Evolutionary conservation across 1,284 basidiomycete genomes (phyloP), one percentile per base, ranked within the genome.

Genomic region (Lentinus polychrous): DNA sequence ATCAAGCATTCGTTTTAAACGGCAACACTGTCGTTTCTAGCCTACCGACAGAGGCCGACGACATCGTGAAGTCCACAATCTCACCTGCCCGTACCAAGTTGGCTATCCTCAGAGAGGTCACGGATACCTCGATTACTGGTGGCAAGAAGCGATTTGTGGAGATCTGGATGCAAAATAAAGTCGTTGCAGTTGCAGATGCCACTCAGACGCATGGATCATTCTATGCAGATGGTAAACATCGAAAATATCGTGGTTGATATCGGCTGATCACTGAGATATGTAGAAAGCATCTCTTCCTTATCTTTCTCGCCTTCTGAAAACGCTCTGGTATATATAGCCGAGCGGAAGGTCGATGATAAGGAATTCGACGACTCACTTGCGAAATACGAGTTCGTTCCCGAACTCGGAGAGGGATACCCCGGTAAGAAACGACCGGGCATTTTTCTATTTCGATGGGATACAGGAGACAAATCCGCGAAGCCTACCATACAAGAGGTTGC

Each of bases 141-240:
- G 51, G 52, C 11, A 75, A 75, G 57, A 75, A 71, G 52, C 71
- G 81, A 23, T 74, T 72, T 43, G 72, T 87, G 0, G 85, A 88
- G 60, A 64, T 88, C 11, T 86, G 83, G 80, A 58, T 64, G 0
- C 67, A 66, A 0, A 62, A 69, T 22, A 57, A 62, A 5, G 52
- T 79, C 1, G 68, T 75, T 42, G 66, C 62, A 0, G 71, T 67
- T 0, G 60, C 71, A 43, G 78, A 86, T 17, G 82, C 86, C 17
- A 78, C 81, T 0, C 72, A 79, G 23, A 55, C 59, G 1, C 83
- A 86, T 53, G 78, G 74, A 0, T 67, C 71, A 2, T 86, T 85
- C 56, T 79, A 81, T 52, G 66, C 72, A 2, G 84, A 86, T 54
- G 80, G 84, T 83, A 36, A 38, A 22, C 20, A 15, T 4, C n/a